Conservation (phyloP, 2,329 filamentous ascomycete genomes). For the Aquanectria penicillioides region DNA sequence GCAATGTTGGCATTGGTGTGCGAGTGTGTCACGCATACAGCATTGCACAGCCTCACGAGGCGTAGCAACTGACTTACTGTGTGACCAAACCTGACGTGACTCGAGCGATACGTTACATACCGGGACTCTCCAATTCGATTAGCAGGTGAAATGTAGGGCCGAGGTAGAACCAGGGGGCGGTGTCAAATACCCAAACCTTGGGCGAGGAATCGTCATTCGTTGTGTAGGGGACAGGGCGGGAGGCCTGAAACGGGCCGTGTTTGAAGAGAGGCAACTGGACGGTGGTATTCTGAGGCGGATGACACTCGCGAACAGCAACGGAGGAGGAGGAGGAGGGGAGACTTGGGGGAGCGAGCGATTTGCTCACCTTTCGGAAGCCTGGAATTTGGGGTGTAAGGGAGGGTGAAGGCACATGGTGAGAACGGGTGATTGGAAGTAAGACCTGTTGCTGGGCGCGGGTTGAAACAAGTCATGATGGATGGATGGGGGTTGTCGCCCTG, state of each 20-base stretch:
- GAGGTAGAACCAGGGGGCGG: background rate
- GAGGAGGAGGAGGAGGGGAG: background rate
- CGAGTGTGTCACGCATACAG: background rate
- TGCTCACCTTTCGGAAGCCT: too few relatives aligned
- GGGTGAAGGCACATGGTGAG: too few relatives aligned
- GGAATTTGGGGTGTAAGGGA: too few relatives aligned
- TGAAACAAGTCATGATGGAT: too few relatives aligned
- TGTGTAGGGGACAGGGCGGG: background rate
- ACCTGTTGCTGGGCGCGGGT: too few relatives aligned
- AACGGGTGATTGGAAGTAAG: too few relatives aligned
- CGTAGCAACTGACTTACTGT: background rate
- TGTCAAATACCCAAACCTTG: background rate
- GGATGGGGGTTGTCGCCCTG: too few relatives aligned
- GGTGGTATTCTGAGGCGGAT: background rate
- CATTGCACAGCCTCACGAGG: background rate
- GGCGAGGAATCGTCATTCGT: background rate
- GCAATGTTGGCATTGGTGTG: too few relatives aligned
- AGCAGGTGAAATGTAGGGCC: background rate
- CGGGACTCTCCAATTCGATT: too few relatives aligned
- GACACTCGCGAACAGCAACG: too few relatives aligned
- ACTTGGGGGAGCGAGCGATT: too few relatives aligned
- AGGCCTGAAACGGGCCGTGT: slow-evolving; percentile 20
- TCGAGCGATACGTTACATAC: slow-evolving; percentile 7
- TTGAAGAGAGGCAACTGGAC: background rate
- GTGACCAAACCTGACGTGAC: slow-evolving; percentile 4